phyloP scores from a whole-genome alignment of 2,329 filamentous ascomycete genomes.

The Penicillium sp. region DNA sequence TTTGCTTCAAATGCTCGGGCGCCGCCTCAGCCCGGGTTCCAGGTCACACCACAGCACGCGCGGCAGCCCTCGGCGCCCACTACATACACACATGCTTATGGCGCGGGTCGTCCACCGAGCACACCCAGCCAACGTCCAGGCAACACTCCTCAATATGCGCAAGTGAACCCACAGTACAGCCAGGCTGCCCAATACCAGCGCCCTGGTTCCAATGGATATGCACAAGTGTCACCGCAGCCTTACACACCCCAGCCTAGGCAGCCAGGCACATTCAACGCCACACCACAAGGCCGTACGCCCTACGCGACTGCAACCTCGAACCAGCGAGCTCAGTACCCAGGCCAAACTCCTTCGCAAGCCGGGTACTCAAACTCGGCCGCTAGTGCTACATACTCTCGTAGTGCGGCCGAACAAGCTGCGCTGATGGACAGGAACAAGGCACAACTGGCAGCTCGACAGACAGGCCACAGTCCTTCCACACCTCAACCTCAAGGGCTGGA shows the following conservation, averaged over 20 bases:
- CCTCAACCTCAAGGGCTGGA: constrained; percentile 32
- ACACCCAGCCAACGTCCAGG: constrained; percentile 38
- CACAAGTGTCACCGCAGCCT: constrained; percentile 35
- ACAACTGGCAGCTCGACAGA: constrained; percentile 34
- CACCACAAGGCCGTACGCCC: constrained; percentile 35
- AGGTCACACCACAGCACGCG: constrained; percentile 29
- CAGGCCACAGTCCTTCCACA: constrained; percentile 33
- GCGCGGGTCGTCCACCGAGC: constrained; percentile 32
- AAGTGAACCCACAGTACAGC: constrained; percentile 33
- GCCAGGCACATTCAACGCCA: constrained; percentile 30
- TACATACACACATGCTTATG: constrained; percentile 35
- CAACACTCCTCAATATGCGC: constrained; percentile 37
- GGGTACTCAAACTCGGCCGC: constrained; percentile 37
- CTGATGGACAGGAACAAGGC: constrained; percentile 40
- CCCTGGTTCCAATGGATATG: constrained; percentile 37
- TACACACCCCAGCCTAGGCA: constrained; percentile 38
- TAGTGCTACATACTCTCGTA: constrained; percentile 37
- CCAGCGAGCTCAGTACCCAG: constrained; percentile 28
- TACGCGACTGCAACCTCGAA: constrained; percentile 33
- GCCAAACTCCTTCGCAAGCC: constrained; percentile 30
- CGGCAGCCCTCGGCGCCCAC: constrained; percentile 32
- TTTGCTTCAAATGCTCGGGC: constrained; percentile 30
- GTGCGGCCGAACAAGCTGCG: constrained; percentile 40
- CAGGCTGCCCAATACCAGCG: constrained; percentile 43
- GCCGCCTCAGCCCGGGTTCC: constrained; percentile 29